Percentiles rank a stretch among this genome's conserved stretches.
These are phyloP conservation scores for Sergeia podlipaevii DNA, from an alignment of 208 protist genomes.

Conservation along the genomic window DNA sequence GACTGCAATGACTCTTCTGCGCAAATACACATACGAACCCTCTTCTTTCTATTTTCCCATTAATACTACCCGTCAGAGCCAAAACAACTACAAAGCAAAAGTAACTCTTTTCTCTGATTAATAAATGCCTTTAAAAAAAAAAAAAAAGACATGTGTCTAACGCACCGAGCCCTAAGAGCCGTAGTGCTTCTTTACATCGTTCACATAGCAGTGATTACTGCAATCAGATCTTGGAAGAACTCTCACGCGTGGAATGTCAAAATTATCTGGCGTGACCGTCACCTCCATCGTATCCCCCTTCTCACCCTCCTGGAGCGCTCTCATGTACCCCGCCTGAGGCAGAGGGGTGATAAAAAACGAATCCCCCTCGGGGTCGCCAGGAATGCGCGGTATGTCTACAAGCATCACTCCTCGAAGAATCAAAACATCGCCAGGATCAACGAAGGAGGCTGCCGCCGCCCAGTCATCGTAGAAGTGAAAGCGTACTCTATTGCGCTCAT, in stretches of 20 bases:
- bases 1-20: too few relatives aligned
- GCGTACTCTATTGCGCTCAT: constrained; percentile 15
- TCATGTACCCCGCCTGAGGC: constrained; percentile 23
- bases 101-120: too few relatives aligned
- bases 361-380: too few relatives aligned
- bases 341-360: constrained; percentile 43
- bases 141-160: too few relatives aligned
- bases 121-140: too few relatives aligned
- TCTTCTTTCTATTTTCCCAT: too few relatives aligned
- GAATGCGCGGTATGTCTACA: constrained; percentile 20
- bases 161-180: too few relatives aligned
- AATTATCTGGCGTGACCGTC: constrained; percentile 30
- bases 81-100: too few relatives aligned
- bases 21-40: too few relatives aligned
- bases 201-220: not conserved
- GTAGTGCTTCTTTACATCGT: not conserved
- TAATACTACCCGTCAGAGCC: too few relatives aligned
- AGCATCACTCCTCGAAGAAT: constrained; percentile 37
- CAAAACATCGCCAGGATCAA: constrained; percentile 56
- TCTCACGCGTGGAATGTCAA: constrained; percentile 42
- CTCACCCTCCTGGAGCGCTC: constrained; percentile 37
- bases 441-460: constrained; percentile 59
- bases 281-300: constrained; percentile 59
- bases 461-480: constrained; percentile 72
- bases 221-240: constrained; percentile 25